Evolutionary conservation across 495 filamentous ascomycete genomes (phyloP).

Genomic region (Penicillium soppii): DNA sequence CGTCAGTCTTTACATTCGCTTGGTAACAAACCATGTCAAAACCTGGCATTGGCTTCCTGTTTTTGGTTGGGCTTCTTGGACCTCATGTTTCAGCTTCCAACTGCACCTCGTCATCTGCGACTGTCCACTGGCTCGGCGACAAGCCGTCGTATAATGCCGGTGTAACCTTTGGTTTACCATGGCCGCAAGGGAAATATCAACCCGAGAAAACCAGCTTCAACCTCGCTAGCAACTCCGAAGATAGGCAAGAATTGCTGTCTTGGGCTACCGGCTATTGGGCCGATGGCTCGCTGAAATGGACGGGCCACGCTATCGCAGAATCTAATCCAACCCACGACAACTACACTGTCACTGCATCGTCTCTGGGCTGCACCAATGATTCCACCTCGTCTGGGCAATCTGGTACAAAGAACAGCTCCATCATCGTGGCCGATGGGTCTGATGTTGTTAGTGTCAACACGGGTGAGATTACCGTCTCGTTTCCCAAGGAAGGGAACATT

Average conservation of each 20-base stretch:
- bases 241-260: slow-evolving; percentile 28
- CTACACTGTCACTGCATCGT: slow-evolving; percentile 13
- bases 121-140: slow-evolving; percentile 39
- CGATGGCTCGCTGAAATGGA: slow-evolving; percentile 49
- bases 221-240: slow-evolving; percentile 16
- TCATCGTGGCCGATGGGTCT: slow-evolving; percentile 1
- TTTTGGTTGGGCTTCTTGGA: neutral
- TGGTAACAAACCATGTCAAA: neutral
- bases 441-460: slow-evolving; percentile 26
- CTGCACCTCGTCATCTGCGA: slow-evolving; percentile 1
- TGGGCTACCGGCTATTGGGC: slow-evolving; percentile 46
- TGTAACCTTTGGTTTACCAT: slow-evolving; percentile 43
- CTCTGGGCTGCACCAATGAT: neutral
- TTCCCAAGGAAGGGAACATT: slow-evolving; percentile 32
- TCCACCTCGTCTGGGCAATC: neutral
- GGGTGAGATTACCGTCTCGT: slow-evolving; percentile 35
- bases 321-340: slow-evolving; percentile 7
- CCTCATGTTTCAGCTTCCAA: neutral
- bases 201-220: slow-evolving; percentile 29
- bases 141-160: slow-evolving; percentile 29
- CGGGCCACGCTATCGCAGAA: slow-evolving; percentile 37
- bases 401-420: neutral
- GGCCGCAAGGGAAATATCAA: slow-evolving; percentile 37
- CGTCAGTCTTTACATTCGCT: neutral
- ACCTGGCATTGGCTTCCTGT: neutral